These are phyloP conservation scores for Aquilaria yunnanensis DNA, from an alignment of 345 rosid genomes.

Conservation along the genomic window DNA sequence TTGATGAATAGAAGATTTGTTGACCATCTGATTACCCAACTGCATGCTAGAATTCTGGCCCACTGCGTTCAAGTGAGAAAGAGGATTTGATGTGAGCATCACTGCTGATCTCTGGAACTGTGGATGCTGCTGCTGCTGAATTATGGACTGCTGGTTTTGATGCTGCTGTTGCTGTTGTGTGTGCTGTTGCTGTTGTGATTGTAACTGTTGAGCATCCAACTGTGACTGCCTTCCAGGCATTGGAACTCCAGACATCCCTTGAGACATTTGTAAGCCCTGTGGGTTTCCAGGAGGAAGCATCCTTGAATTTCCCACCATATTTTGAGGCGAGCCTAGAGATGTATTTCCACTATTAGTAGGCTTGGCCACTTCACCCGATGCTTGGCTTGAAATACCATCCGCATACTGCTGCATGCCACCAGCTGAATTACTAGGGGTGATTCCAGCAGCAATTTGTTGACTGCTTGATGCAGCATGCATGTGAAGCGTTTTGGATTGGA, in stretches of 20 bases:
- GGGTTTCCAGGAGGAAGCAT: slow-evolving; percentile 69
- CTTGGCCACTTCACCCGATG: slow-evolving; percentile 43
- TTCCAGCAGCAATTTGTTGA: slow-evolving; percentile 44
- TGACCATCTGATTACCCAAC: slow-evolving; percentile 65
- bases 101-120: slow-evolving; percentile 67
- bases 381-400: slow-evolving; percentile 51
- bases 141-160: slow-evolving; percentile 4
- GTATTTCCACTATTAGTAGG: slow-evolving; percentile 40
- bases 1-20: slow-evolving; percentile 55
- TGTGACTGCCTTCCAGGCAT: slow-evolving; percentile 60
- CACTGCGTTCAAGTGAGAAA: slow-evolving; percentile 52
- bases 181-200: slow-evolving; percentile 27
- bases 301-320: slow-evolving; percentile 47
- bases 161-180: slow-evolving; percentile 18
- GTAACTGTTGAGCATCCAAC: slow-evolving; percentile 52
- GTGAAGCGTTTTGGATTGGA: slow-evolving; percentile 45
- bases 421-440: slow-evolving; percentile 41
- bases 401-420: slow-evolving; percentile 52
- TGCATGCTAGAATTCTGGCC: slow-evolving; percentile 71
- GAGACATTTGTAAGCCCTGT: slow-evolving; percentile 69
- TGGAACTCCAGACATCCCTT: slow-evolving; percentile 62
- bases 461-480: slow-evolving; percentile 38
- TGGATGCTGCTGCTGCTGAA: slow-evolving; percentile 35
- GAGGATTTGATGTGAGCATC: slow-evolving; percentile 54
- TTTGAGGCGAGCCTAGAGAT: slow-evolving; percentile 41